phyloP scores from a whole-genome alignment of 2,329 filamentous ascomycete species.

The Lomentospora prolificans region DNA sequence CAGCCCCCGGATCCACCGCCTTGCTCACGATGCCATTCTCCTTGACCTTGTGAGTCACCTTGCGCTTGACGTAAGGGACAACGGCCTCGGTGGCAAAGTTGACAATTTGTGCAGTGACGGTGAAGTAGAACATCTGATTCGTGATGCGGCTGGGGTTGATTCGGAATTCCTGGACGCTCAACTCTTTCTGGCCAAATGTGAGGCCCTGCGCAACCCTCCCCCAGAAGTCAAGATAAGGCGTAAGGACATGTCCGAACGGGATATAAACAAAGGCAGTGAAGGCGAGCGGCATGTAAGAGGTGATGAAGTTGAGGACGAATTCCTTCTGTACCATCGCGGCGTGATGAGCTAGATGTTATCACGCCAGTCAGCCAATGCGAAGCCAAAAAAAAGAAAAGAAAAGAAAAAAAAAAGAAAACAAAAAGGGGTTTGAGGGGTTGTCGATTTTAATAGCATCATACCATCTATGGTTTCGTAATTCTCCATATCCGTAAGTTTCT shows the following conservation, averaged over 20 bases:
- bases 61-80: conserved; percentile 75
- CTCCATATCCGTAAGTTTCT: conserved; percentile 68
- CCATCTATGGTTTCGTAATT: conserved; percentile 84
- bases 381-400: background rate
- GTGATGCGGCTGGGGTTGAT: conserved; percentile 77
- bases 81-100: conserved; percentile 78
- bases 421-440: too few species aligned
- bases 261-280: conserved; percentile 92
- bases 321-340: conserved; percentile 83
- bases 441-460: conserved; percentile 17
- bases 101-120: conserved; percentile 85
- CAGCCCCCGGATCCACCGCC: conserved; percentile 32
- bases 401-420: too few species aligned
- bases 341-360: conserved; percentile 51
- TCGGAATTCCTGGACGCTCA: conserved; percentile 57
- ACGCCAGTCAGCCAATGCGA: background rate
- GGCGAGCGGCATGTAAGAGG: conserved; percentile 85
- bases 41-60: conserved; percentile 69
- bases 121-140: conserved; percentile 92
- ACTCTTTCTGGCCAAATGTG: conserved; percentile 63
- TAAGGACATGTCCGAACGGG: conserved; percentile 74
- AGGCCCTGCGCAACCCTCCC: conserved; percentile 63
- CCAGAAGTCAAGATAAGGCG: conserved; percentile 81
- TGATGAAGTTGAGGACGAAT: conserved; percentile 94
- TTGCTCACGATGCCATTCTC: conserved; percentile 50